A percentile compares a stretch with the other conserved stretches of the same genome.
Conservation (phyloP, 805 yeast species). For the Sugiyamaella chiloensis region DNA sequence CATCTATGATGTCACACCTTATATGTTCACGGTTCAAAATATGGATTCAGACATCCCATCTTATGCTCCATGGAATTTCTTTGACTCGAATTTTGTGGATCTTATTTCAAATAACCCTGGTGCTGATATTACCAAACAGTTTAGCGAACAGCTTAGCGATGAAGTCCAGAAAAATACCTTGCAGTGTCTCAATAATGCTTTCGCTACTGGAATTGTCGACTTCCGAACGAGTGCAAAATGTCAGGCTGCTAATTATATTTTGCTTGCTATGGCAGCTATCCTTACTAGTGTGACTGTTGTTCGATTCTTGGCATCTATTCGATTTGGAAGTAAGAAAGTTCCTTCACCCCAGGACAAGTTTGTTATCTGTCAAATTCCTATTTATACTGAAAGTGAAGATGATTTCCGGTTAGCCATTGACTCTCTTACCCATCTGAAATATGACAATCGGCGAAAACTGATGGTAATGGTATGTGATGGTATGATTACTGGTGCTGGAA, state of each 20-base stretch:
- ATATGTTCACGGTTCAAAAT: slow-evolving; percentile 32
- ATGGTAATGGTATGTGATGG: slow-evolving; percentile 60
- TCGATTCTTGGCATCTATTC: slow-evolving; percentile 39
- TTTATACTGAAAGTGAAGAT: slow-evolving; percentile 55
- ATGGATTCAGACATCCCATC: slow-evolving; percentile 24
- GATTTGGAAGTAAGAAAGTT: slow-evolving; percentile 36
- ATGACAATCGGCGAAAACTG: slow-evolving; percentile 55
- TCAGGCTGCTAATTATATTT: slow-evolving; percentile 39
- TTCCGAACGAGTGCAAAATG: slow-evolving; percentile 39
- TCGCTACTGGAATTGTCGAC: slow-evolving; percentile 36
- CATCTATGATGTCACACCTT: slow-evolving; percentile 39
- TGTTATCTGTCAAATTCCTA: slow-evolving; percentile 43
- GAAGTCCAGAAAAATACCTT: slow-evolving; percentile 27
- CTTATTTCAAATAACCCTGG: slow-evolving; percentile 36
- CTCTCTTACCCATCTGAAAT: slow-evolving; percentile 53
- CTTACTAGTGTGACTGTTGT: slow-evolving; percentile 38
- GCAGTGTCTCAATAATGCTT: slow-evolving; percentile 37
- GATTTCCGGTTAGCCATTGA: slow-evolving; percentile 56
- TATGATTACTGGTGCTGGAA: slow-evolving; percentile 57
- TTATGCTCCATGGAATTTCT: slow-evolving; percentile 34
- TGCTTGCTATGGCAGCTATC: slow-evolving; percentile 38
- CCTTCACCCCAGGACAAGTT: slow-evolving; percentile 40
- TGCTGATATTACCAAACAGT: slow-evolving; percentile 34
- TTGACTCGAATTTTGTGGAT: slow-evolving; percentile 32
- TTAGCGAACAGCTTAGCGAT: slow-evolving; percentile 27